Conservation (phyloP, 805 yeast species). For the Starmerella apis region DNA sequence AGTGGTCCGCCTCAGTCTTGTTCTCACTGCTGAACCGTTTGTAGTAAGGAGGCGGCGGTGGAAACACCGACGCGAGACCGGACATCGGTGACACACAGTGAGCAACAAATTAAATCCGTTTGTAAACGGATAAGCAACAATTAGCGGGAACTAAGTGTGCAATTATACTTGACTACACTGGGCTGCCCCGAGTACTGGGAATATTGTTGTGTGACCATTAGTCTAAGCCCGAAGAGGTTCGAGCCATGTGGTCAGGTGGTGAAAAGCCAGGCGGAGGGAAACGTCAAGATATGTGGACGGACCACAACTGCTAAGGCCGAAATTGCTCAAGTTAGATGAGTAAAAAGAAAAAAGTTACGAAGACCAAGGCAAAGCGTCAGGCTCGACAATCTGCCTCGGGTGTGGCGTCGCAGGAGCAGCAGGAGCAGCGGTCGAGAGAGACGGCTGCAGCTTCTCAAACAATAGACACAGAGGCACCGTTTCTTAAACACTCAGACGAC, state of each 20-base stretch:
- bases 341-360: conserved; percentile 10
- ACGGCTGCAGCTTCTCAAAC: conserved; percentile 3
- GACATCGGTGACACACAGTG: conserved; percentile 13
- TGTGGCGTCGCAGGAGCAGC: not conserved
- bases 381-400: conserved; percentile 2
- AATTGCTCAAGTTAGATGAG: not conserved
- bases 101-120: not conserved
- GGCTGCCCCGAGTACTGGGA: no score
- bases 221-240: no score
- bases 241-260: no score
- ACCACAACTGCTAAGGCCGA: not conserved
- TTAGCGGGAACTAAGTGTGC: no score
- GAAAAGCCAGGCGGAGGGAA: no score
- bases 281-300: no score
- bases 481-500: conserved; percentile 2
- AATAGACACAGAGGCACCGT: not conserved
- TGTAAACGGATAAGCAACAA: no score
- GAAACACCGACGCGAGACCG: conserved; percentile 61
- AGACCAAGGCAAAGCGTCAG: conserved; percentile 4
- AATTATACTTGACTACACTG: no score
- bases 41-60: conserved; percentile 85
- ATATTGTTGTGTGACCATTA: not conserved
- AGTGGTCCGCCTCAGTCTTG: conserved; percentile 27
- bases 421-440: not conserved
- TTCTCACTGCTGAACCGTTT: conserved; percentile 61